A percentile compares a stretch with the other conserved stretches of the same genome.
These are phyloP conservation scores for Beverwykella pulmonaria DNA, from an alignment of 495 filamentous ascomycete species.

Conservation along the genomic window DNA sequence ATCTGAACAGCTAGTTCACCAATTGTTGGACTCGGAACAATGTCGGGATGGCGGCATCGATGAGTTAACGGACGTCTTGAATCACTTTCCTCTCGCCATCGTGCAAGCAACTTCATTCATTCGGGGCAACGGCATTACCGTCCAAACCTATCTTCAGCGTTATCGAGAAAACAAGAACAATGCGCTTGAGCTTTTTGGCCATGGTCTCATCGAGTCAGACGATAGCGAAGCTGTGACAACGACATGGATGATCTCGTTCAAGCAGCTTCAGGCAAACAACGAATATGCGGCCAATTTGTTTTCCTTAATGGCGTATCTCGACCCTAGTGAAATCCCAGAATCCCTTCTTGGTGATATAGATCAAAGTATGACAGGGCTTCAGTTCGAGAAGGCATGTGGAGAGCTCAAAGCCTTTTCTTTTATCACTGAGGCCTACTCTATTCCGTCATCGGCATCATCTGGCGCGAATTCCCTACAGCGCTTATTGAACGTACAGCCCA, in stretches of 20 bases:
- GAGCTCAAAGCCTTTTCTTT: constrained; percentile 9
- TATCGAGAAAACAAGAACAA: constrained; percentile 9
- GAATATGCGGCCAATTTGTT: constrained; percentile 5
- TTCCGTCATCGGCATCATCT: not conserved
- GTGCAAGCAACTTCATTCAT: constrained; percentile 8
- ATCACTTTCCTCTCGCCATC: constrained; percentile 13
- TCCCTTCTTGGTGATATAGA: not conserved
- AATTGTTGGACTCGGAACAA: not conserved
- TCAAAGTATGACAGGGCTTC: not conserved
- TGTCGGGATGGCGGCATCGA: not conserved
- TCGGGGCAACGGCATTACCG: not conserved
- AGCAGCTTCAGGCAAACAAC: constrained; percentile 3
- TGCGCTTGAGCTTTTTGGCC: constrained; percentile 6
- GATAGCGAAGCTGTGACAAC: constrained; percentile 2
- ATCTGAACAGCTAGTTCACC: constrained; percentile 2
- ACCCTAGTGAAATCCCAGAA: constrained; percentile 2
- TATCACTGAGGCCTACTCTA: not conserved
- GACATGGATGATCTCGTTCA: constrained; percentile 12
- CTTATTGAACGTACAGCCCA: constrained; percentile 3
- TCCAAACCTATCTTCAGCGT: constrained; percentile 10
- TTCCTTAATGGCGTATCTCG: constrained; percentile 6
- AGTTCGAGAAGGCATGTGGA: constrained; percentile 3
- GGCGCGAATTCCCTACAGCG: not conserved
- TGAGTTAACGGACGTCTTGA: not conserved
- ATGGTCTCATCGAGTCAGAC: not conserved